Percentiles rank a stretch among this genome's conserved stretches.
Conservation (phyloP, 768 basidiomycete genomes). For the Ramaria rubella region DNA sequence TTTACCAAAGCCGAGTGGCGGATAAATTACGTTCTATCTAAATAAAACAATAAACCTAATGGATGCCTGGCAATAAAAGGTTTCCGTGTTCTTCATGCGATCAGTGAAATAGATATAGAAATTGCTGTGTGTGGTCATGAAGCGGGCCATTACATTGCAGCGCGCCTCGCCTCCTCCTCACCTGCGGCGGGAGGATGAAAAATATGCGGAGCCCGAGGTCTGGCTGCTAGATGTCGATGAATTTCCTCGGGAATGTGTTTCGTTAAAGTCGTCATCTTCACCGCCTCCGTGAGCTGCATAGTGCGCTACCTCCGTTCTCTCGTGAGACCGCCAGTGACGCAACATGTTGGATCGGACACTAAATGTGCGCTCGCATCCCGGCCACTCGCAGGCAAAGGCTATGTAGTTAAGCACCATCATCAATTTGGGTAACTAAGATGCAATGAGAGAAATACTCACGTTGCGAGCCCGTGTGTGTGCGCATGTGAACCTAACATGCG, state of each 20-base stretch:
- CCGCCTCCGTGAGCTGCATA: not conserved
- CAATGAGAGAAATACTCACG: not conserved
- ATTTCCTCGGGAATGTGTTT: not conserved
- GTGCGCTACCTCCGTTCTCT: not conserved
- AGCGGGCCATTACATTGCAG: not conserved
- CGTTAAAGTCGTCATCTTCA: not conserved
- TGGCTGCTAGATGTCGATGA: not conserved
- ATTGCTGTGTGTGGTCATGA: not conserved
- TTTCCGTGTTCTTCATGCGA: too few relatives aligned
- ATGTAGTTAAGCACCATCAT: not conserved
- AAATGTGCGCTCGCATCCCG: conserved; percentile 1
- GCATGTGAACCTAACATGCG: not conserved
- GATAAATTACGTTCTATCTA: not conserved
- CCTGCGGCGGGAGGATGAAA: not conserved
- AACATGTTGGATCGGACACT: conserved; percentile 1
- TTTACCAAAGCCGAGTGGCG: too few relatives aligned
- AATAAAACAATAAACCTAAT: too few relatives aligned
- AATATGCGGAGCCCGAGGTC: not conserved
- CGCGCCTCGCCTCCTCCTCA: not conserved
- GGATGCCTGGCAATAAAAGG: too few relatives aligned
- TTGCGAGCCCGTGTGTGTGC: not conserved
- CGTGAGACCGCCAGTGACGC: conserved; percentile 2
- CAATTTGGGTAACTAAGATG: not conserved
- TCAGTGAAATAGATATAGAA: not conserved
- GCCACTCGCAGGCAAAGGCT: conserved; percentile 3